Evolutionary conservation across 768 basidiomycete species (phyloP).

Genomic region (Amylocystis lapponica): DNA sequence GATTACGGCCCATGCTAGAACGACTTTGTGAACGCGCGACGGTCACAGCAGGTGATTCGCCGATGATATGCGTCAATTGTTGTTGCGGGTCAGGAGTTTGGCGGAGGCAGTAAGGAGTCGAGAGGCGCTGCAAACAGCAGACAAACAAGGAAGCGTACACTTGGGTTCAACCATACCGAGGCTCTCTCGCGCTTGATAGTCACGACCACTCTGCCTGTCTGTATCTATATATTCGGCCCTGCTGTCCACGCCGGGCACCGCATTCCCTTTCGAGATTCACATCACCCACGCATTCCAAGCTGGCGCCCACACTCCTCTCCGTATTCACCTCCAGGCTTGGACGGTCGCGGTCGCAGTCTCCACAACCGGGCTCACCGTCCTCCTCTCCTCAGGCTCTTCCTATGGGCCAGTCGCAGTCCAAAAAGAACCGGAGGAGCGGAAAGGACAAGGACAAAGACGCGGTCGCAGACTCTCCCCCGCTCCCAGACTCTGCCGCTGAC

Average conservation of each 20-base stretch:
- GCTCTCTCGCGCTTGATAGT: not conserved
- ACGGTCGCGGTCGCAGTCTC: conserved; percentile 69
- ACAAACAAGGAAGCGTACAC: conserved; percentile 13
- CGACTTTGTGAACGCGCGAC: too few relatives aligned
- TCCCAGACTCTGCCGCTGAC: conserved; percentile 40
- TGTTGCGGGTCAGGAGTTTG: too few relatives aligned
- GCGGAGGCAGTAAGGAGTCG: too few relatives aligned
- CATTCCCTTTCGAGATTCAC: not conserved
- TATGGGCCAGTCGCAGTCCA: conserved; percentile 84
- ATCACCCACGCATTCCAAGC: conserved; percentile 35
- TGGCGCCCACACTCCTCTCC: conserved; percentile 80
- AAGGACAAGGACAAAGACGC: conserved; percentile 66
- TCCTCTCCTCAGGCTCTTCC: conserved; percentile 34
- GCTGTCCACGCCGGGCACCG: conserved; percentile 6
- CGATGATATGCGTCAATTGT: too few relatives aligned
- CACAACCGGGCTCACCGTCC: conserved; percentile 48
- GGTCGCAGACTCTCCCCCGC: conserved; percentile 27
- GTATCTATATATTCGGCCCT: not conserved
- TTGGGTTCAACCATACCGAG: not conserved
- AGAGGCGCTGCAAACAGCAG: conserved; percentile 14
- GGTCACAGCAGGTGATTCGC: too few relatives aligned
- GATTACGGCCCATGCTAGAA: conserved; percentile 19
- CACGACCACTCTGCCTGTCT: not conserved
- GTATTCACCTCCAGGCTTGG: conserved; percentile 67
- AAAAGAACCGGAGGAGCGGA: conserved; percentile 65